Evolutionary conservation across 176 grass and related monocot species (phyloP).

Genomic region (Ananas comosus): DNA sequence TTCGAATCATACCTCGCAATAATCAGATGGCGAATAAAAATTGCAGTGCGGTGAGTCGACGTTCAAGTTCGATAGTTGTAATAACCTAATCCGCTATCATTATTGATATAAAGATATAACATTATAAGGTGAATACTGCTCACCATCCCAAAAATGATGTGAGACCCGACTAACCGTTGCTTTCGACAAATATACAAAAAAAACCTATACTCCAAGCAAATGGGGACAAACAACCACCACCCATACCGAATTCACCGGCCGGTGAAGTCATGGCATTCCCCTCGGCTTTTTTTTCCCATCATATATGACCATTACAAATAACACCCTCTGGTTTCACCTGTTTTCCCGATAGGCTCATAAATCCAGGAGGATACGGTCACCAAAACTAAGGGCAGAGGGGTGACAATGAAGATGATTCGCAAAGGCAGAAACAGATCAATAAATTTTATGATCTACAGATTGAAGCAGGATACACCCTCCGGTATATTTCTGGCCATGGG

Average conservation of each 20-base stretch:
- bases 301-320: slow-evolving; percentile 16
- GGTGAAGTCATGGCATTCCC: slow-evolving; percentile 28
- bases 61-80: slow-evolving; percentile 27
- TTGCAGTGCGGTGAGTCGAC: slow-evolving; percentile 5
- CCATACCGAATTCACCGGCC: slow-evolving; percentile 37
- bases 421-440: slow-evolving; percentile 14
- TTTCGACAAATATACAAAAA: slow-evolving; percentile 80
- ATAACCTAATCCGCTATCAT: slow-evolving; percentile 37
- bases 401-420: background rate
- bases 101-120: slow-evolving; percentile 27
- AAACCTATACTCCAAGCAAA: slow-evolving; percentile 34
- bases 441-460: slow-evolving; percentile 52
- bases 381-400: slow-evolving; percentile 14
- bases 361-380: slow-evolving; percentile 39
- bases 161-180: slow-evolving; percentile 21
- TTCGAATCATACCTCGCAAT: slow-evolving; percentile 19
- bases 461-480: slow-evolving; percentile 51
- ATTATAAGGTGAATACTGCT: slow-evolving; percentile 33
- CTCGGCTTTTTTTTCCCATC: slow-evolving; percentile 30
- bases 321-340: slow-evolving; percentile 22
- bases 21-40: slow-evolving; percentile 25
- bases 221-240: slow-evolving; percentile 38
- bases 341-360: slow-evolving; percentile 31
- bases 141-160: slow-evolving; percentile 53
- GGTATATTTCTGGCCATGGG: slow-evolving; percentile 66